phyloP scores from a whole-genome alignment of 2,329 filamentous ascomycete species.

The Zymoseptoria tritici region DNA sequence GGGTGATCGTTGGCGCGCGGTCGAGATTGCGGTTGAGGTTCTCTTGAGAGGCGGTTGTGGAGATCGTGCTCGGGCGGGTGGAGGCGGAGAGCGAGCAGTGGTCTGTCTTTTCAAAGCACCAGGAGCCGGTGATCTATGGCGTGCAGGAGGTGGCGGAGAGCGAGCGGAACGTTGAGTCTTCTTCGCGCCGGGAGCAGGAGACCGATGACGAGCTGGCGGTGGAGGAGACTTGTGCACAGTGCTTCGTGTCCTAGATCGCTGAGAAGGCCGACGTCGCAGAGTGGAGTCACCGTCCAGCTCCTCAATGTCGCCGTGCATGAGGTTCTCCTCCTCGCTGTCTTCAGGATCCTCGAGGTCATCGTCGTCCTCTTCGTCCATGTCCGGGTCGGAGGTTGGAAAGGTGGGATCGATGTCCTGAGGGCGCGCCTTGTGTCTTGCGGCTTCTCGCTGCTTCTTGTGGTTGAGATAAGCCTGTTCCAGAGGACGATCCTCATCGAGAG shows the following conservation, averaged over 20 bases:
- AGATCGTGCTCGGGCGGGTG: background rate
- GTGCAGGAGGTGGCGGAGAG: slow-evolving; percentile 9
- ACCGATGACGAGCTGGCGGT: slow-evolving; percentile 23
- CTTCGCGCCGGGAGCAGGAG: slow-evolving; percentile 34
- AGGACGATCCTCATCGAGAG: slow-evolving; percentile 87
- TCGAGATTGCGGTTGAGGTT: background rate
- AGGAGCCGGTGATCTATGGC: background rate
- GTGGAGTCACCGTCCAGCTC: slow-evolving; percentile 29
- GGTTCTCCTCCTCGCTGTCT: slow-evolving; percentile 56
- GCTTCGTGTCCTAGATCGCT: slow-evolving; percentile 9
- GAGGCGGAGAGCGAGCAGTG: slow-evolving; percentile 19
- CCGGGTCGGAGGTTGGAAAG: slow-evolving; percentile 89
- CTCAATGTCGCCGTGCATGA: slow-evolving; percentile 54
- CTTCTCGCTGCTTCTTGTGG: slow-evolving; percentile 71
- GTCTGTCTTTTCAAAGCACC: slow-evolving; percentile 2
- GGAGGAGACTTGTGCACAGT: slow-evolving; percentile 29
- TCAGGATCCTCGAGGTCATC: slow-evolving; percentile 50
- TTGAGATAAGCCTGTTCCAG: slow-evolving; percentile 91
- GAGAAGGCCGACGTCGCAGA: slow-evolving; percentile 33
- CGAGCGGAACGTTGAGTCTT: slow-evolving; percentile 35
- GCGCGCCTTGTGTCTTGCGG: slow-evolving; percentile 70
- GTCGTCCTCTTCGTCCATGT: slow-evolving; percentile 71
- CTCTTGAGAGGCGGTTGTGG: background rate
- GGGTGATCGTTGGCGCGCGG: background rate
- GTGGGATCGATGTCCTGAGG: slow-evolving; percentile 98